Evolutionary conservation across 2,329 filamentous ascomycete genomes (phyloP), one percentile per base, ranked within the genome.

Genomic region (Pestalotiopsis sp.): DNA sequence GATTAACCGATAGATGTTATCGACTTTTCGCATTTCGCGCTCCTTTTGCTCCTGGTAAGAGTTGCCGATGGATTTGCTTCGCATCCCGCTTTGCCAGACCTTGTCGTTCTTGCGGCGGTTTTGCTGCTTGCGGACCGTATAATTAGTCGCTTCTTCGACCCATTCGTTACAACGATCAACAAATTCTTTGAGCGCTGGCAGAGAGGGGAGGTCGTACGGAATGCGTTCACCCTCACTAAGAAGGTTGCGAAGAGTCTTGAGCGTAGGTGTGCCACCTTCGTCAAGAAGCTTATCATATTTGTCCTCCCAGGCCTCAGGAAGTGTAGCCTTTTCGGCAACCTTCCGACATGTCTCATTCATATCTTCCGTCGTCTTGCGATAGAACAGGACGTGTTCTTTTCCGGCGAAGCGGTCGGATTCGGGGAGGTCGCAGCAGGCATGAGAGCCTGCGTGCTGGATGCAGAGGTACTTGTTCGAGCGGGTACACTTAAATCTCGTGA

Each of bases 81-180:
- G 86, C 74, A 88, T 88, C 67, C 90, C 88, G 75, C 89, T 91
- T 72, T 94, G 92, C 90, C 92, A 96, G 59, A 88, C 89, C 77
- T 94, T 96, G 76, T 98, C 95, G 80, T 92, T 97, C 82, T 98
- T 98, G 70, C 95, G 93, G 71, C 96, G 92, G 77, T 97, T 97
- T 81, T 98, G 95, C 83, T 98, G 95, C 83, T 99, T 99, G 74
- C 96, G 93, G 69, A 96, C 95, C 76, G 95, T 97, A 84, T 97
- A 99, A 78, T 93, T 95, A 76, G 93, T 96, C 72, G 96, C 96
- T 82, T 98, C 95, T 76, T 98, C 96, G 71, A 98, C 94, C 93
- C 97, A 98, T 78, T 97, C 94, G 80, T 97, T 97, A 84, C 96
- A 98, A 76, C 93, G 92, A 75, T 97, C 94, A 79, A 99, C 96